Base-by-base conservation (phyloP, 2,329 filamentous ascomycete genomes). In the Westerdykella ornata region DNA sequence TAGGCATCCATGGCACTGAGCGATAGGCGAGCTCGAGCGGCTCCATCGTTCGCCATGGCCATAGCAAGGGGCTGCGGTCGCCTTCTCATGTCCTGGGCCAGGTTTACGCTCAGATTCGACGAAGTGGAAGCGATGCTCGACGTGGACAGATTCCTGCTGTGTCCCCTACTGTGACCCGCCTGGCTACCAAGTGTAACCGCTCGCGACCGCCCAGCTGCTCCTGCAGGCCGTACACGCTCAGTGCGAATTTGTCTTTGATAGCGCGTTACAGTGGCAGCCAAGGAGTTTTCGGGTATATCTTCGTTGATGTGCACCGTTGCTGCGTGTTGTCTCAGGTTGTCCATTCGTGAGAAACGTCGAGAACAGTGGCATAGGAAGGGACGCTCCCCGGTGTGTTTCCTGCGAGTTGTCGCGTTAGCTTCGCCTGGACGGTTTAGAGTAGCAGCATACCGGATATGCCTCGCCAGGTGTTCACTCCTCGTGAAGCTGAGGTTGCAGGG, bases 271-370 rank as follows among this genome's bases (percentile, higher is more conserved):
- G 87, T 92, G 3, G 90, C 92, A 13, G 92, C 92, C 15, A 97
- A 77, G 1, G 92, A 97, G 63, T 96, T 88, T 31, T 82, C 81
- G 3, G 92, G 92, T 26, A 98, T 98, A 43, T 96, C 88, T 64
- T 97, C 92, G 63, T 97, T 96, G 43, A 94, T 85, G 63, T 98
- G 92, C 1, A 98, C 92, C 0, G 92, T 97, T 66, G 96, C 89
- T 34, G 92, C 92, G 73, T 98, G 92, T 63, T 98, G 92, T 44
- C 92, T 81, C 38, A 98, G 72, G 60, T 98, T 98, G 66, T 98
- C 90, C 35, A 97, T 77, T 37, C 90, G 80, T 8, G 92, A 97
- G 64, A 98, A 98, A 41, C 88, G 80, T 38, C 92, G 80, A 2
- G 84, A 87, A 67, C 92, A 98, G 66, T 97, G 92, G 54, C 92